Percentiles rank a stretch among this genome's conserved stretches.
Evolutionary conservation across 805 yeast species (phyloP).

Genomic region (Candida ortonii): DNA sequence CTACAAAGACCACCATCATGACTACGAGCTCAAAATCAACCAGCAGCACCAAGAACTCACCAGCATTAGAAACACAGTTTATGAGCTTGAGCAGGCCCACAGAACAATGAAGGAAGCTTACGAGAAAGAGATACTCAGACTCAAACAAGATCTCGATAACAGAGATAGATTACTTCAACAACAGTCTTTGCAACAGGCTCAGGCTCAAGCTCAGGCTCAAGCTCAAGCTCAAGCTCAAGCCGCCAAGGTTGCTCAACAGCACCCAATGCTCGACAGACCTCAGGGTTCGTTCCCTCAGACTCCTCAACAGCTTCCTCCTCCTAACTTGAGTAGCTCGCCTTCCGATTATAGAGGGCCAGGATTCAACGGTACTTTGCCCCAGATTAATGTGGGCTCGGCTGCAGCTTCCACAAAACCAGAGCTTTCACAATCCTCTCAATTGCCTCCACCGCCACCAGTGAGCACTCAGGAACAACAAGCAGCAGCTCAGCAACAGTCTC

Average conservation of each 20-base stretch:
- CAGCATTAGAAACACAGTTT: slow-evolving; percentile 89
- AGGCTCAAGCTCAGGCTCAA: slow-evolving; percentile 35
- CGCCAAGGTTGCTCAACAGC: slow-evolving; percentile 23
- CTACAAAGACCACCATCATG: slow-evolving; percentile 87
- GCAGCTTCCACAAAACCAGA: slow-evolving; percentile 30
- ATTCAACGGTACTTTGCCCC: slow-evolving; percentile 24
- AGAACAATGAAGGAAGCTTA: slow-evolving; percentile 93
- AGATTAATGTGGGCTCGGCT: slow-evolving; percentile 24
- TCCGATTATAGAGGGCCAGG: slow-evolving; percentile 21
- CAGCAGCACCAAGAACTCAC: slow-evolving; percentile 94
- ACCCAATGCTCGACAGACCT: slow-evolving; percentile 19
- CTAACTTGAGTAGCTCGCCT: slow-evolving; percentile 30
- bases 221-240: slow-evolving; percentile 28
- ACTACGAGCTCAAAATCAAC: slow-evolving; percentile 81
- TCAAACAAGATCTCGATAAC: slow-evolving; percentile 81
- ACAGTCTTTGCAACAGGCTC: slow-evolving; percentile 36
- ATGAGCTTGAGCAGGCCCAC: slow-evolving; percentile 91
- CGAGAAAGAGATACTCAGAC: slow-evolving; percentile 84
- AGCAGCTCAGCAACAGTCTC: slow-evolving; percentile 19
- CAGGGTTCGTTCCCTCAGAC: slow-evolving; percentile 24
- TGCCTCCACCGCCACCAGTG: slow-evolving; percentile 26
- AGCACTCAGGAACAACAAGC: slow-evolving; percentile 19
- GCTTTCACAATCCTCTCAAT: slow-evolving; percentile 29
- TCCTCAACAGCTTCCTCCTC: slow-evolving; percentile 37
- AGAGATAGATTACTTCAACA: slow-evolving; percentile 60